Percentiles rank a stretch among this genome's conserved stretches.
Evolutionary conservation across 2,329 filamentous ascomycete species (phyloP).

Genomic region (Juglanconis oblonga): DNA sequence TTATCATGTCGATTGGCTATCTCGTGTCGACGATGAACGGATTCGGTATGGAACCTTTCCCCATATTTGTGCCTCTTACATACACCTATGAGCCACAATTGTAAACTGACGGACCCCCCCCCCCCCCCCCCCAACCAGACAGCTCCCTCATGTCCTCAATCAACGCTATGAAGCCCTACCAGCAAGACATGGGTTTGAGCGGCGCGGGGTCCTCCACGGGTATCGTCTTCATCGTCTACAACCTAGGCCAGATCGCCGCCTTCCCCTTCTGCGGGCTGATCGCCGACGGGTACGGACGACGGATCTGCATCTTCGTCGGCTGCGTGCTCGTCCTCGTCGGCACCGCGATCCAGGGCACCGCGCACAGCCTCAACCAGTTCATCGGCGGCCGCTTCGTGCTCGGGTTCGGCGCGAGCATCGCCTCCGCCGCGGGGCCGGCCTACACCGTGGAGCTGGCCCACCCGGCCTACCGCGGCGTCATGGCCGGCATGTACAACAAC

Average conservation of each 20-base stretch:
- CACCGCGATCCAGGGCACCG: conserved; percentile 43
- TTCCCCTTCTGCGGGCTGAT: conserved; percentile 44
- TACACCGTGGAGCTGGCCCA: conserved; percentile 40
- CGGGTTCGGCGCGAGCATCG: conserved; percentile 52
- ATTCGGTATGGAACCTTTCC: conserved; percentile 32
- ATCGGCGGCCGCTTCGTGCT: conserved; percentile 60
- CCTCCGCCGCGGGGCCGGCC: conserved; percentile 43
- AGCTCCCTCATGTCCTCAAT: conserved; percentile 51
- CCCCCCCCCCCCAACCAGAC: conserved; percentile 30
- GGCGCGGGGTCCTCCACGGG: conserved; percentile 36
- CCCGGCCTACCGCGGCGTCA: conserved; percentile 42
- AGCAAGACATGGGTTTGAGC: conserved; percentile 42
- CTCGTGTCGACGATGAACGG: conserved; percentile 52
- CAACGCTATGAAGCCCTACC: conserved; percentile 51
- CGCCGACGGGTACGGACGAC: conserved; percentile 45
- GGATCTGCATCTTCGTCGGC: conserved; percentile 45
- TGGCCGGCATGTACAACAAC: conserved; percentile 41
- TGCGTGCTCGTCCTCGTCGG: conserved; percentile 42
- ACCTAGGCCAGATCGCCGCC: conserved; percentile 47
- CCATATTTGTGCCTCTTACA: not conserved
- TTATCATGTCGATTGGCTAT: conserved; percentile 38
- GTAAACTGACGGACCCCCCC: not conserved
- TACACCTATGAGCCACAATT: not conserved
- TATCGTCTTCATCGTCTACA: conserved; percentile 50
- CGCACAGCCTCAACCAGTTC: conserved; percentile 37